Conservation (phyloP, 768 basidiomycete genomes). For the Termitomyces sp. region DNA sequence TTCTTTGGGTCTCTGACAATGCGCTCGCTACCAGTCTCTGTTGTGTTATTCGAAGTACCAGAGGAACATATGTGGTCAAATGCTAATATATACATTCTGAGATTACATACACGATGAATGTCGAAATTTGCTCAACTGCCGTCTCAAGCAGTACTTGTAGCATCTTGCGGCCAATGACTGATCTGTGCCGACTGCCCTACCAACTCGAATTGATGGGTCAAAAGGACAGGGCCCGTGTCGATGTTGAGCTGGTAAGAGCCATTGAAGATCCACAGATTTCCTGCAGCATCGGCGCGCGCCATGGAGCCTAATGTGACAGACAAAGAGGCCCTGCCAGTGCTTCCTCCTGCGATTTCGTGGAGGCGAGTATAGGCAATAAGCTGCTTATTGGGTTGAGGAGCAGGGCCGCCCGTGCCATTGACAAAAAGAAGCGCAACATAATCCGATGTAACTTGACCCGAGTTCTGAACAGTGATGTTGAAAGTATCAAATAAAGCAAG, state of each 20-base stretch:
- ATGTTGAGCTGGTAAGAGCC: constrained; percentile 42
- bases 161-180: constrained; percentile 30
- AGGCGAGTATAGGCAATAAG: constrained; percentile 46
- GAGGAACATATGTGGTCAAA: too few species aligned
- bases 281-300: constrained; percentile 43
- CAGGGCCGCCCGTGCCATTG: constrained; percentile 42
- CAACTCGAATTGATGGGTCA: constrained; percentile 39
- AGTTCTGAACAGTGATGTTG: constrained; percentile 44
- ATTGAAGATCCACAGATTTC: constrained; percentile 42
- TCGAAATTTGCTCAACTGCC: background rate
- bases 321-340: constrained; percentile 27
- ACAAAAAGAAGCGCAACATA: constrained; percentile 53
- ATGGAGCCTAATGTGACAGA: constrained; percentile 45
- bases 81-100: background rate
- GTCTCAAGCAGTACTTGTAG: background rate
- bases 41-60: background rate
- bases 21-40: background rate
- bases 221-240: constrained; percentile 35
- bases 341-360: constrained; percentile 23
- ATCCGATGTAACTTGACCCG: constrained; percentile 46
- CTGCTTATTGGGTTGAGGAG: constrained; percentile 49
- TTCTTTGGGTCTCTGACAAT: background rate
- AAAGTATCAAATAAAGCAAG: constrained; percentile 47
- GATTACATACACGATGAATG: background rate
- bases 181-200: constrained; percentile 38